These are phyloP conservation scores for Aspergillus hortae DNA, from an alignment of 2,329 filamentous ascomycete genomes.

Conservation along the genomic window DNA sequence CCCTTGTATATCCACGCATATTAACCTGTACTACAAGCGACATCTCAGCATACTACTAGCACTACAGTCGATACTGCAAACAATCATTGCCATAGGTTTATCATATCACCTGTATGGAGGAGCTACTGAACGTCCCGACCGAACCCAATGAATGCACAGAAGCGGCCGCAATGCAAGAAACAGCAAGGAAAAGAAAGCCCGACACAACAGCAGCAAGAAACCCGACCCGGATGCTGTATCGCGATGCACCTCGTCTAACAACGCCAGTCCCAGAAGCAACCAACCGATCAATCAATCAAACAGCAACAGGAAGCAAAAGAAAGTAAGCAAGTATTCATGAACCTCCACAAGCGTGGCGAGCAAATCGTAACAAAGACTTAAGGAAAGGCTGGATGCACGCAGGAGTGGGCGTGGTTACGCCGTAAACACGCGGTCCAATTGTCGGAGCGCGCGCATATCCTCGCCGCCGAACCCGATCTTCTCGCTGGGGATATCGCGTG, in stretches of 20 bases:
- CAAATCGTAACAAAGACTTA: not conserved
- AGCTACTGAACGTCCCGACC: not conserved
- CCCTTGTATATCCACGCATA: no score
- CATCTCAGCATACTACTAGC: no score
- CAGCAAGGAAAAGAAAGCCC: not conserved
- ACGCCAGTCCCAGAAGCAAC: not conserved
- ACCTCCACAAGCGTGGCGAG: constrained; percentile 11
- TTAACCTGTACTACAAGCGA: no score
- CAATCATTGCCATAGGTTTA: not conserved
- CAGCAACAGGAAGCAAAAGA: not conserved
- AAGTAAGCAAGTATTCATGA: not conserved
- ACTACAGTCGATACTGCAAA: constrained; percentile 2
- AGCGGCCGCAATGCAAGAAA: not conserved
- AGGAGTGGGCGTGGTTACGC: constrained; percentile 21
- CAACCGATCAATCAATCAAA: not conserved
- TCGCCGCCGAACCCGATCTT: constrained; percentile 57
- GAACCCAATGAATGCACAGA: constrained; percentile 1
- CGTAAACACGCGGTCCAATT: constrained; percentile 57
- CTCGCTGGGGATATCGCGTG: constrained; percentile 55
- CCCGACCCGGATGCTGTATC: not conserved
- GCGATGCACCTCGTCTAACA: constrained; percentile 1
- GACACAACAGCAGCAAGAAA: not conserved
- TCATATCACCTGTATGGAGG: not conserved
- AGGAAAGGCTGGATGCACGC: no score
- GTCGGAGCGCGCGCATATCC: constrained; percentile 62